Conservation (phyloP, 345 rosid genomes). For the Arabis alpina region DNA sequence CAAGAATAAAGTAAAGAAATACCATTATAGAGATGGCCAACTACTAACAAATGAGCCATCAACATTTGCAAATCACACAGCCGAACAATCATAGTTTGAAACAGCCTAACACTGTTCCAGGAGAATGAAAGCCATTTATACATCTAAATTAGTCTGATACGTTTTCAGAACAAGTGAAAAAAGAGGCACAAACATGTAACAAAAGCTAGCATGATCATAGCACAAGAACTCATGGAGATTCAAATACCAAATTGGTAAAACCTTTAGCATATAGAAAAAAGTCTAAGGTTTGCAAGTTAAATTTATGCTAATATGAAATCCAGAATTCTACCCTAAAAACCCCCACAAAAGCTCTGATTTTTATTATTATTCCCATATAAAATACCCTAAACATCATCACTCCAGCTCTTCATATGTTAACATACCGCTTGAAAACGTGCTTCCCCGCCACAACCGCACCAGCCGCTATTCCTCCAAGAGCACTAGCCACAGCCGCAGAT, state of each 20-base stretch:
- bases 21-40: constrained; percentile 1
- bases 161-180: neutral
- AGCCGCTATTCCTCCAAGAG: constrained; percentile 79
- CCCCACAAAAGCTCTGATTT: constrained; percentile 11
- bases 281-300: constrained; percentile 3
- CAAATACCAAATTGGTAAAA: constrained; percentile 4
- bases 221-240: constrained; percentile 23
- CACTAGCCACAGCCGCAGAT: constrained; percentile 92
- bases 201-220: constrained; percentile 4
- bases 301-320: neutral
- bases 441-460: constrained; percentile 76
- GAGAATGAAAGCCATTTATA: constrained; percentile 9
- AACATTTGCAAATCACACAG: constrained; percentile 12
- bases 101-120: neutral
- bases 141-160: constrained; percentile 3
- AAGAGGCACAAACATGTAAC: neutral
- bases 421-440: constrained; percentile 74
- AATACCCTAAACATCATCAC: neutral
- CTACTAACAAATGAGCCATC: constrained; percentile 11
- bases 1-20: no score
- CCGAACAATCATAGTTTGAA: constrained; percentile 4
- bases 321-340: constrained; percentile 16
- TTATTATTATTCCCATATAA: constrained; percentile 17
- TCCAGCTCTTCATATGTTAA: constrained; percentile 52
- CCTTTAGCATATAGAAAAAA: constrained; percentile 8